Evolutionary conservation across 345 rosid genomes (phyloP), one percentile per base, ranked within the genome.

Genomic region (Pistacia atlantica): DNA sequence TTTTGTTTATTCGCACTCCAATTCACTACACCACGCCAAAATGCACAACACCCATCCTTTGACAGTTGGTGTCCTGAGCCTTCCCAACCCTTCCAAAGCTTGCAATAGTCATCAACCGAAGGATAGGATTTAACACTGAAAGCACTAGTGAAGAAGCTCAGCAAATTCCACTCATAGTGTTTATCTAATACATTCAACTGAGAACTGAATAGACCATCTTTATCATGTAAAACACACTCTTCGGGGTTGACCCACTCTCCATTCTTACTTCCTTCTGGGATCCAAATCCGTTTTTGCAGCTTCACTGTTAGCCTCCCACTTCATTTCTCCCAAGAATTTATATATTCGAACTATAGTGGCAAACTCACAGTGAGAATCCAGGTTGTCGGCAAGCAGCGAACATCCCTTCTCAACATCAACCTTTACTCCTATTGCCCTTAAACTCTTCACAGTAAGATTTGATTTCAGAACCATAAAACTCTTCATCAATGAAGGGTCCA

Each of bases 401-500:
- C 87, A 78, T 13, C 75, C 85, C 18, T 78, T 82, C 14, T 8
- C 38, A 18, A 10, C 67, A 58, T 84, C 87, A 52, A 84, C 75
- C 51, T 8, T 65, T 56, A 91, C 95, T 68, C 97, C 91, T 10
- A 91, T 74, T 5, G 71, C 65, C 65, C 5, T 67, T 64, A 3
- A 90, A 88, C 89, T 90, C 95, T 18, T 72, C 38, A 55, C 12
- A 73, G 78, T 64, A 90, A 0, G 52, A 20, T 8, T 49, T 70
- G 8, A 89, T 69, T 22, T 67, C 56, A 8, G 80, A 61, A 64
- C 95, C 90, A 76, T 90, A 91, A 77, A 82, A 89, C 33, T 42
- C 80, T 68, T 90, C 92, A 33, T 90, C 92, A 65, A 91, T 86
- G 86, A 93, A 90, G 10, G 95, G 97, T 8, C 98, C 98, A 78